Conservation (phyloP, 352 stramenopile genomes). For the Phytopythium chamaehyphon region DNA sequence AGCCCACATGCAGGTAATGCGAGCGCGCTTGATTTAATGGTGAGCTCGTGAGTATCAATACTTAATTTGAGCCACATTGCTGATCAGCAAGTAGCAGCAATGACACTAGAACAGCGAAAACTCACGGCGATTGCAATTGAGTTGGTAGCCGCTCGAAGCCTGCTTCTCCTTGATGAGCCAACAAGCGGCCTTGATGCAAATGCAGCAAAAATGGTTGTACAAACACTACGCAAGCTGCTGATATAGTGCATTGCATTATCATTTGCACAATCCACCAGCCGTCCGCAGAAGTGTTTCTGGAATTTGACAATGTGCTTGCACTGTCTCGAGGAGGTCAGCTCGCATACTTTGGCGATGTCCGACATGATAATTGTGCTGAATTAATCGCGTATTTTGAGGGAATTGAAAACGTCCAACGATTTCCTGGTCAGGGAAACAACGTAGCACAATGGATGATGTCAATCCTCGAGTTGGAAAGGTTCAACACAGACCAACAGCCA, state of each 20-base stretch:
- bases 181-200: conserved; percentile 84
- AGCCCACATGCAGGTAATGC: conserved; percentile 13
- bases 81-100: conserved; percentile 26
- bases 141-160: conserved; percentile 68
- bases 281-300: conserved; percentile 3
- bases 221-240: conserved; percentile 76
- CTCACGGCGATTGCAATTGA: conserved; percentile 51
- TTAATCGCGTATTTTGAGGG: conserved; percentile 45
- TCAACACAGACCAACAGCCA: background rate
- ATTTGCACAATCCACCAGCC: conserved; percentile 7
- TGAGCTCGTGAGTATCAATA: conserved; percentile 30
- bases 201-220: conserved; percentile 71
- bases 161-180: conserved; percentile 80
- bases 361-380: conserved; percentile 4
- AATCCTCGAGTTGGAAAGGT: conserved; percentile 14
- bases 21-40: conserved; percentile 11
- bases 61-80: conserved; percentile 22
- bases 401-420: conserved; percentile 31
- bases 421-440: conserved; percentile 56
- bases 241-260: conserved; percentile 10
- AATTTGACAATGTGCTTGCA: conserved; percentile 1
- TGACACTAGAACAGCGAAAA: conserved; percentile 45
- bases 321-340: background rate
- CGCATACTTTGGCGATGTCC: conserved; percentile 1
- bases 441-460: conserved; percentile 88